Evolutionary conservation across 2,329 filamentous ascomycete genomes (phyloP), one percentile per base, ranked within the genome.

Genomic region (Celoporthe dispersa): DNA sequence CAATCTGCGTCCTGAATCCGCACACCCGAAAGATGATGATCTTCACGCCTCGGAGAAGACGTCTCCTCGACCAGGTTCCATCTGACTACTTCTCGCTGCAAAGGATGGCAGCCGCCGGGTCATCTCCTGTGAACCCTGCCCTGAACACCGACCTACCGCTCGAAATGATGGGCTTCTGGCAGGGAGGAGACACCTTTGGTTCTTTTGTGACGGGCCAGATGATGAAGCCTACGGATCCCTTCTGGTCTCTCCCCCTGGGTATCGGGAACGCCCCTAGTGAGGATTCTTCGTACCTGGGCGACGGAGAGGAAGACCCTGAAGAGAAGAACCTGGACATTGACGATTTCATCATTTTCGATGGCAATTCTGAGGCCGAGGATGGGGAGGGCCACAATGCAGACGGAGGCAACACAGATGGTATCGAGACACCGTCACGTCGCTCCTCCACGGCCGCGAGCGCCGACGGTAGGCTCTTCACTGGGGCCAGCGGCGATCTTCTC

Each of bases 261-360:
- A 33, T 66, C 62, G 79, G 84, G 22, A 82, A 82, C 51, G 85
- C 87, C 44, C 86, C 87, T 60, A 85, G 82, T 73, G 83, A 81
- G 74, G 87, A 82, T n/a, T 83, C 80, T 0, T 71, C 62, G 37
- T 53, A 67, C 16, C 59, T 55, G 62, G 65, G 48, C 0, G 82
- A 82, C 62, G 74, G 83, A 8, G 82, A 85, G 3, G 86, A 88
- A 60, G 84, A 87, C 28, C 90, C 91, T 63, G 90, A 92, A 35
- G 90, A 92, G 73, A 84, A 88, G 75, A 84, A 84, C 68, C 81
- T 92, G 22, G 87, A 90, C 72, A 84, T 94, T 14, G 88, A 91
- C 66, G 91, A 94, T 76, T 92, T 95, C 72, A 88, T 94, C 74
- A 86, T 89, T 66, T 91, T 92, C 78, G 86, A 88, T 28, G 85